phyloP scores from a whole-genome alignment of 345 rosid genomes.

The Pugionium cornutum region DNA sequence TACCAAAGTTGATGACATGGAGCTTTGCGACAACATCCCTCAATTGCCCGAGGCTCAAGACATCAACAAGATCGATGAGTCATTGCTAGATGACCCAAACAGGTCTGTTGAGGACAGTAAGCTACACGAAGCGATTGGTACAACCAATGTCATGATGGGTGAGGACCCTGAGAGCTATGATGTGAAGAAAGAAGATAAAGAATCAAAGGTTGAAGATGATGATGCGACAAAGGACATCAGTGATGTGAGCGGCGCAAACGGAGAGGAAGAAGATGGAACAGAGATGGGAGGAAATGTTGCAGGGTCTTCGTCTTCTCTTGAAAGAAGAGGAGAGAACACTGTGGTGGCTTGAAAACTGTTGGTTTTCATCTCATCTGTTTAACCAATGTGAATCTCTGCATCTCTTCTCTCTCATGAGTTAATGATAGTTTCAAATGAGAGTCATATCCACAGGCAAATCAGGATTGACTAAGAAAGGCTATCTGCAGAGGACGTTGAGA shows the following conservation, averaged over 20 bases:
- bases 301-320: constrained; percentile 30
- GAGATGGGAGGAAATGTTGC: constrained; percentile 33
- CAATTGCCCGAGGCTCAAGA: constrained; percentile 37
- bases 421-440: too few relatives aligned
- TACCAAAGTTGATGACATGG: constrained; percentile 48
- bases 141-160: constrained; percentile 31
- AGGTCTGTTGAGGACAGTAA: constrained; percentile 36
- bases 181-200: constrained; percentile 20
- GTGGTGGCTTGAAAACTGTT: constrained; percentile 23
- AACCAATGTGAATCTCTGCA: too few relatives aligned
- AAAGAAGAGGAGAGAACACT: constrained; percentile 37
- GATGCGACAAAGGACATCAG: constrained; percentile 11
- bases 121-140: constrained; percentile 36
- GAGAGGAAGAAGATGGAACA: constrained; percentile 34
- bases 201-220: too few relatives aligned
- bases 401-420: too few relatives aligned
- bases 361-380: too few relatives aligned
- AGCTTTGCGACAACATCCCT: constrained; percentile 43
- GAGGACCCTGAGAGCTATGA: constrained; percentile 43
- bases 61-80: constrained; percentile 41
- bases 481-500: too few relatives aligned
- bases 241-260: constrained; percentile 19
- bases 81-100: constrained; percentile 34
- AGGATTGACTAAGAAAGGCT: not conserved
- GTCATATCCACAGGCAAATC: too few relatives aligned